Base-by-base conservation (phyloP, 1,284 basidiomycete species). In the Irpex sp. region DNA sequence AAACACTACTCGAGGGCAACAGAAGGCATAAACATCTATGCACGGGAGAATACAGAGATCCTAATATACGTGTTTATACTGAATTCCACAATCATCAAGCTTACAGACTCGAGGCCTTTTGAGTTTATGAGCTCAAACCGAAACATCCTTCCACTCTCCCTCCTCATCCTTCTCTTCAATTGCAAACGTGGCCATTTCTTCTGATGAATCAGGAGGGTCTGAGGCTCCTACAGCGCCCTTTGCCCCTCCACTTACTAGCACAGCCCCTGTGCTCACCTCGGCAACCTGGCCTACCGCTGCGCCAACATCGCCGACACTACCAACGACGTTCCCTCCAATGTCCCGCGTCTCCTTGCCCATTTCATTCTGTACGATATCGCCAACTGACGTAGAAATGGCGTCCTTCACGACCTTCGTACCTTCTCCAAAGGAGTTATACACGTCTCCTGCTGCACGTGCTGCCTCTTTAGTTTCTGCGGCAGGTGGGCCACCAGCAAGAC, bases 341-440 rank as follows among this genome's bases (percentile, higher is more conserved):
- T 62, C 62, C 36, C 68, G 60, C 54, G 69, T 68, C 56, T 72
- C 70, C 36, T 21, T 8, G 13, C 70, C 71, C 21, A 65, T 66
- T 56, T 68, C 69, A 58, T 69, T 71, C 67, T 58, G 64, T 9
- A 70, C 61, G 57, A 69, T 13, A 58, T 63, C 15, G 55, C 69
- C 35, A 46, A 61, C 65, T 3, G 68, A 60, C 8, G 68, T 65
- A 17, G 64, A 51, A 3, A 68, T 36, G 33, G 68, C 59, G 21
- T 61, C 63, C 55, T 64, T 66, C n/a, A 71, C 62, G 63, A 61
- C 68, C 4, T 26, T 39, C 15, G 63, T 37, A 19, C 67, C 69
- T 26, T 57, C 62, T 2, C 33, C 57, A 26, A 68, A 61, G 33
- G 61, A 61, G 39, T 67, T 60, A 47, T 64, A 66, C 9, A 63